Evolutionary conservation across 164 flowering plant species (phyloP), one percentile per base, ranked within the genome.

Genomic region (Piper longum): DNA sequence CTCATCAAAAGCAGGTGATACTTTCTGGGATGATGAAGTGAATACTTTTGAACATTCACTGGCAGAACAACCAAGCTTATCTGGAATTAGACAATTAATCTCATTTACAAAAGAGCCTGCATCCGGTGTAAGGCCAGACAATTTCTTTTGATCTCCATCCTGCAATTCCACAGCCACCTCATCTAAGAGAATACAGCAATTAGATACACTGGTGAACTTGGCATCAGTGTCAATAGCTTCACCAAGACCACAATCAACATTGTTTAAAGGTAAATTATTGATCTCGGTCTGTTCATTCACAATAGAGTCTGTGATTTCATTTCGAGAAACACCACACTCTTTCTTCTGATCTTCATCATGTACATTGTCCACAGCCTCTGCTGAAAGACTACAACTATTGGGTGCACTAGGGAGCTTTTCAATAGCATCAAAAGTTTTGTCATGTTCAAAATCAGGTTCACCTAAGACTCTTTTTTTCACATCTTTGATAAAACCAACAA

Each of bases 301-400:
- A 48, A 48, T 48, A 8, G 79, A 78, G 68, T 83, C 91, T 67
- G 81, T 71, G 44, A 70, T 75, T 73, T 81, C 84, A 39, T 51
- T 41, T 16, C 7, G 43, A 61, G 14, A 16, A 54, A n/a, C 14
- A 43, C 44, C 18, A 61, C 42, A 16, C 42, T 58, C 56, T 58
- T 63, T 73, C 65, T 60, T 66, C 67, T 68, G 76, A 69, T 58
- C 76, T 64, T 79, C 85, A 75, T 59, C 71, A 56, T n/a, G 62
- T 60, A 65, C 3, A 19, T 48, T 42, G 67, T 69, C 74, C 9
- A 61, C 75, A 65, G 78, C 84, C 43, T 19, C 70, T 43, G 66
- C 75, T 16, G 62, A 26, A 18, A 60, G 69, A 52, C 60, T 62
- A 61, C 67, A 71, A 42, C 85, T 87, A 73, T 76, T 78, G 60